Evolutionary conservation across 2,329 filamentous ascomycete species (phyloP).

Genomic region (Epichloe scottii): DNA sequence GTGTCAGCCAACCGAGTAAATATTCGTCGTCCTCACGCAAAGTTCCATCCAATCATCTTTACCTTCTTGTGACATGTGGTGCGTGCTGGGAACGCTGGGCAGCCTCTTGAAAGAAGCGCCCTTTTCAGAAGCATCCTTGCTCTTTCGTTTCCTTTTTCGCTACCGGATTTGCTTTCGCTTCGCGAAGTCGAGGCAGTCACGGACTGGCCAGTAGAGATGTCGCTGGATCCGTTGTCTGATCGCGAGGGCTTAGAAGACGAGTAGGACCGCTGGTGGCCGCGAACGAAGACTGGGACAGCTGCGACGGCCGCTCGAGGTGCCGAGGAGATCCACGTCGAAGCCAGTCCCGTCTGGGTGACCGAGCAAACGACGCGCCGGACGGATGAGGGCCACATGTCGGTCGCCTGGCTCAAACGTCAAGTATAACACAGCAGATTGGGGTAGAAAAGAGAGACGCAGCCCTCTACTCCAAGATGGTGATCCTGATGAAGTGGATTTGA

Average conservation of each 20-base stretch:
- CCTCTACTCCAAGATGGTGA: slow-evolving; percentile 15
- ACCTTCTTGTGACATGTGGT: slow-evolving; percentile 59
- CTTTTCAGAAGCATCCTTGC: slow-evolving; percentile 34
- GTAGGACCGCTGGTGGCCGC: slow-evolving; percentile 39
- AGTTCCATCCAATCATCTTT: slow-evolving; percentile 11
- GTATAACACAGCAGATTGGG: slow-evolving; percentile 2
- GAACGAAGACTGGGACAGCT: slow-evolving; percentile 22
- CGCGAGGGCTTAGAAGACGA: slow-evolving; percentile 52
- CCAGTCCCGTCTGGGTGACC: slow-evolving; percentile 30
- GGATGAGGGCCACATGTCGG: slow-evolving; percentile 41
- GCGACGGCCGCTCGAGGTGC: slow-evolving; percentile 26
- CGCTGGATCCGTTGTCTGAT: slow-evolving; percentile 42
- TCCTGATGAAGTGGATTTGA: slow-evolving; percentile 20
- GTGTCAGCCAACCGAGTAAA: not conserved
- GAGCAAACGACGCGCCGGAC: slow-evolving; percentile 41
- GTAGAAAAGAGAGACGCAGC: slow-evolving; percentile 8
- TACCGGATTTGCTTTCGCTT: slow-evolving; percentile 28
- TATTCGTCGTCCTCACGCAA: not conserved
- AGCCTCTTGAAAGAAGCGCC: slow-evolving; percentile 42
- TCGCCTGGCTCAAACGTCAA: slow-evolving; percentile 12
- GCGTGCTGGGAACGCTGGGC: slow-evolving; percentile 63
- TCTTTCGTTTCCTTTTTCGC: slow-evolving; percentile 46
- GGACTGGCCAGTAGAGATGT: slow-evolving; percentile 34
- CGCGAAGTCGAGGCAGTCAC: slow-evolving; percentile 35
- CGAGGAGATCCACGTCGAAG: slow-evolving; percentile 29